Conservation (phyloP, 441 rosid genomes). For the Theobroma grandiflorum region DNA sequence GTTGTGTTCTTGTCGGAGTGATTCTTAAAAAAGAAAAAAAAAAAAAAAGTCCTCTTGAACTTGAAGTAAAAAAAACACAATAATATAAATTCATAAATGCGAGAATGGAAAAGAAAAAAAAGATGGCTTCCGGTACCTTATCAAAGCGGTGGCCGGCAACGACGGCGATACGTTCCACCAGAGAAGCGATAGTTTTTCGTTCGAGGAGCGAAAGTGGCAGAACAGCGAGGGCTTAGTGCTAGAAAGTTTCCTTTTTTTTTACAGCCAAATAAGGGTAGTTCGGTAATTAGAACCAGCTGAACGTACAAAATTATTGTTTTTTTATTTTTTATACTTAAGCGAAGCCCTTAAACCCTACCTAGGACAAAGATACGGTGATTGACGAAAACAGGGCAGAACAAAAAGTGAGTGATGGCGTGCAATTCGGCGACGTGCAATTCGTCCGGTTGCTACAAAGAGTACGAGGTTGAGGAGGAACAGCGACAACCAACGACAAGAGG, state of each 20-base stretch:
- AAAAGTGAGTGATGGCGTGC: constrained; percentile 6
- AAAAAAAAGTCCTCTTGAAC: not conserved
- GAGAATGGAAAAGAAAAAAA: not conserved
- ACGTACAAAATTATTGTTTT: too few relatives aligned
- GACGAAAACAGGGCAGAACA: not conserved
- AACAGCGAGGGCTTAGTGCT: not conserved
- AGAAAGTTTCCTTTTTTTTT: not conserved
- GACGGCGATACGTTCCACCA: not conserved
- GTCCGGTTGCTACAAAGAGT: constrained; percentile 59
- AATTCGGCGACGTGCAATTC: constrained; percentile 65
- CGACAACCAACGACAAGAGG: constrained; percentile 6
- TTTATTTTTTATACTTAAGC: too few relatives aligned
- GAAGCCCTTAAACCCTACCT: constrained; percentile 10
- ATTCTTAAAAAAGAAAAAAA: not conserved
- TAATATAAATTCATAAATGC: not conserved
- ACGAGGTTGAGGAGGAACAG: constrained; percentile 20
- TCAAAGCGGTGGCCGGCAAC: not conserved
- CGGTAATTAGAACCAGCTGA: not conserved
- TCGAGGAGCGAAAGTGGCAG: not conserved
- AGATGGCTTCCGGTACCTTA: not conserved
- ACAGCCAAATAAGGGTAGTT: not conserved
- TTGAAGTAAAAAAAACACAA: not conserved
- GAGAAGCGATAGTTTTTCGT: not conserved
- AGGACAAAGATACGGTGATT: not conserved
- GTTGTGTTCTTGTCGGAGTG: not conserved